A percentile compares a stretch with the other conserved stretches of the same genome.
These are phyloP conservation scores for Acorus calamus DNA, from an alignment of 106 monocot species.

Conservation along the genomic window DNA sequence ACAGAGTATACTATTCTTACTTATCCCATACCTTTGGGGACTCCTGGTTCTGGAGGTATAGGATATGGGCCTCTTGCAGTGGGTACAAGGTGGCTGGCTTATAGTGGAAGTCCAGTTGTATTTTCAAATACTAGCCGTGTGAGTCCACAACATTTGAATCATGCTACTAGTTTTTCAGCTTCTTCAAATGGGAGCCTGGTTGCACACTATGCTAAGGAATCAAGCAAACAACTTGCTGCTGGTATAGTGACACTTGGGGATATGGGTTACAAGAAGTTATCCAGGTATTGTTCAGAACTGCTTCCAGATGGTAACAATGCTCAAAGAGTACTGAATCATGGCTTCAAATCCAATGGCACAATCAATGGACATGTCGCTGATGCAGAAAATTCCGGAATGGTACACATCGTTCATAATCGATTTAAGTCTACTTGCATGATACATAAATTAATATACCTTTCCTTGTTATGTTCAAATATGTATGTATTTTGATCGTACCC, in stretches of 20 bases:
- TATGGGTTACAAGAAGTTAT: conserved; percentile 81
- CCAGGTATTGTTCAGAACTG: conserved; percentile 67
- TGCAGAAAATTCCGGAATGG: conserved; percentile 69
- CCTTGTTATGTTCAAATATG: too few relatives aligned
- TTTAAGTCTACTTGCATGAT: background rate
- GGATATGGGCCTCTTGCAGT: conserved; percentile 91
- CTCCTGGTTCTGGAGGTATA: conserved; percentile 39
- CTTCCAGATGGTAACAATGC: conserved; percentile 43
- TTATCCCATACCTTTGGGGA: conserved; percentile 30
- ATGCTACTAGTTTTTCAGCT: conserved; percentile 12
- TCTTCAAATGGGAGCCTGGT: conserved; percentile 62
- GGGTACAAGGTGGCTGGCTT: conserved; percentile 87
- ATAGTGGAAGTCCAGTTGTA: conserved; percentile 60
- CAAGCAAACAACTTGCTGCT: conserved; percentile 84
- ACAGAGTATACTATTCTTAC: conserved; percentile 87
- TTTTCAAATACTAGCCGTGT: conserved; percentile 55
- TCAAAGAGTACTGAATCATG: conserved; percentile 27
- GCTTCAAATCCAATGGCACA: conserved; percentile 26
- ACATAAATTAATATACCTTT: too few relatives aligned
- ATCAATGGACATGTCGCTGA: conserved; percentile 25
- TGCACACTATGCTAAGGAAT: conserved; percentile 86
- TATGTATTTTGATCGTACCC: too few relatives aligned
- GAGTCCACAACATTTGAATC: conserved; percentile 43
- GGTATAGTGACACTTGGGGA: conserved; percentile 83
- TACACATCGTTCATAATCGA: conserved; percentile 10